phyloP scores from a whole-genome alignment of 768 basidiomycete species.

The Lactarius quietus region DNA sequence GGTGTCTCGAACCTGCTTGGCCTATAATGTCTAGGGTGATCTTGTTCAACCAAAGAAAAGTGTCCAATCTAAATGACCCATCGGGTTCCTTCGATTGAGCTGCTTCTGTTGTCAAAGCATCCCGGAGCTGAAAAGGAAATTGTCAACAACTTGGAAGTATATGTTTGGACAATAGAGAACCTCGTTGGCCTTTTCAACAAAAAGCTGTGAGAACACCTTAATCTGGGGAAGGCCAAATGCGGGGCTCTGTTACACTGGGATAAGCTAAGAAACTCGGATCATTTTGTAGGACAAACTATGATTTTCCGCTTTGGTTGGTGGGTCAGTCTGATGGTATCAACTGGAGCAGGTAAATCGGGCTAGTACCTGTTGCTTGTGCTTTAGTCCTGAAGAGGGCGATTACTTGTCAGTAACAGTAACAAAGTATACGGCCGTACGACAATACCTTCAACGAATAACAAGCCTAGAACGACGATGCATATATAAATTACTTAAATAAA shows the following conservation, averaged over 20 bases:
- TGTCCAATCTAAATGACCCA: constrained; percentile 8
- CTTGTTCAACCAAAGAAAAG: constrained; percentile 19
- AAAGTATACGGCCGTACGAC: neutral
- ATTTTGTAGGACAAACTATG: constrained; percentile 11
- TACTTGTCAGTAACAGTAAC: neutral
- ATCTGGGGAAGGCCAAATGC: constrained; percentile 20
- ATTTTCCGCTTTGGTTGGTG: constrained; percentile 14
- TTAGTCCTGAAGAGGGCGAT: constrained; percentile 1
- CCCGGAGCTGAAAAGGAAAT: constrained; percentile 7
- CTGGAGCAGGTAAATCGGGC: neutral
- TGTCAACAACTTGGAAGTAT: neutral
- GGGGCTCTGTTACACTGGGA: constrained; percentile 9
- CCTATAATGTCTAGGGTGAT: constrained; percentile 21
- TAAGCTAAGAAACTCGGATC: neutral
- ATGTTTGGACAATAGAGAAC: constrained; percentile 3
- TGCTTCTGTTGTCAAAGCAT: neutral
- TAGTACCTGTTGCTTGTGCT: constrained; percentile 22
- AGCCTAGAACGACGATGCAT: neutral
- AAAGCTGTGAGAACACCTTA: constrained; percentile 13
- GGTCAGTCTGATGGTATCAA: neutral
- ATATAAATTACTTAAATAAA: neutral
- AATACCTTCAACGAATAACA: constrained; percentile 20
- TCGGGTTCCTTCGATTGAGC: constrained; percentile 4
- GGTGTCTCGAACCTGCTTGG: constrained; percentile 7
- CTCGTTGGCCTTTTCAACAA: constrained; percentile 24